Evolutionary conservation across 805 yeast genomes (phyloP), one percentile per base, ranked within the genome.

Genomic region (Yueomyces sinensis): DNA sequence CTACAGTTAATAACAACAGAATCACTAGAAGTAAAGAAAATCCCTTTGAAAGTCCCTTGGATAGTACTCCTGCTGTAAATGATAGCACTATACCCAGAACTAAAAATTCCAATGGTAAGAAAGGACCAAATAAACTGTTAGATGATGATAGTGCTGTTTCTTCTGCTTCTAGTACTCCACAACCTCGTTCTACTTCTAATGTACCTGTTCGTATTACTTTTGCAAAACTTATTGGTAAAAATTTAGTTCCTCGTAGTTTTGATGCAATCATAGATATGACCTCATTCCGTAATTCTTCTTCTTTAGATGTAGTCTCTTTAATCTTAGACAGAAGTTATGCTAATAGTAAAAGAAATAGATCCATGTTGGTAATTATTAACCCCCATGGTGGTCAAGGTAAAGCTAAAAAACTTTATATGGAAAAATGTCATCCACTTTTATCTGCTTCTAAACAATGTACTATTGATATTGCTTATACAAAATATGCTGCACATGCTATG

Each of bases 341-440:
- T 5, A 49, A 54, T 22, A 55, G 67, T 9, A 58, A 56, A 25
- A 62, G 66, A 3, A 49, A 50, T 16, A 63, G 67, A 44, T 58
- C 70, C n/a, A 60, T 79, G 2, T 54, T 83, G 32, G 78, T 84
- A 0, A 52, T 89, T 2, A 65, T 89, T n/a, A 91, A 91, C 50
- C 96, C 95, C 9, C 75, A 76, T 45, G 87, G 95, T 32, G 98
- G 98, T 13, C 76, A 75, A 41, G 94, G 95, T 1, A 65, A 69
- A 32, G 95, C 95, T 1, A 50, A 62, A 11, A 54, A 62, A 14
- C 56, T 73, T n/a, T 87, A 73, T 49, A 45, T 66, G 36, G 46
- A 60, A 6, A 58, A 71, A 32, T 76, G 82, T 5, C 66, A 68
- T 44, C 95, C 96, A 0, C 63, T 89, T 5, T 58, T 91, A 22